Conservation (phyloP, 805 yeast species). For the Teunomyces lycoperdinae region DNA sequence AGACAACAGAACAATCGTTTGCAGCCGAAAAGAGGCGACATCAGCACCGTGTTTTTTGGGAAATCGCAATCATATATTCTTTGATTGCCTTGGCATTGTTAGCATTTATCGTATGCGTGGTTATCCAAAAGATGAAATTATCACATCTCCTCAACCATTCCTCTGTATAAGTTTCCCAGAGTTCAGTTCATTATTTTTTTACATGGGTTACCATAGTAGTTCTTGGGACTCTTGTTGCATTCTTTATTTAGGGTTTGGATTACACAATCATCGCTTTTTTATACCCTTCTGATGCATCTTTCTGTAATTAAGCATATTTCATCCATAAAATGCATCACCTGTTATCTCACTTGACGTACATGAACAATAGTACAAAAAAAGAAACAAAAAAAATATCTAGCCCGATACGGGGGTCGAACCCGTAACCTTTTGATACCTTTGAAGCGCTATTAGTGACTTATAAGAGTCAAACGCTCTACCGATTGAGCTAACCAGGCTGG, state of each 20-base stretch:
- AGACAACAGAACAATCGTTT: not conserved
- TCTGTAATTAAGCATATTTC: not conserved
- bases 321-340: not conserved
- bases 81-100: constrained; percentile 14
- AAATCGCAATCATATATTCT: constrained; percentile 10
- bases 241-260: not conserved
- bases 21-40: constrained; percentile 8
- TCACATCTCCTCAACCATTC: constrained; percentile 8
- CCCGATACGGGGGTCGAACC: constrained; percentile 12
- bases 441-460: not conserved
- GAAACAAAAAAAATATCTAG: not conserved
- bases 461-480: constrained; percentile 12
- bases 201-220: not conserved
- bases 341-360: too few species aligned
- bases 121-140: constrained; percentile 21
- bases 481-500: constrained; percentile 11
- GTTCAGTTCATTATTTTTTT: too few species aligned
- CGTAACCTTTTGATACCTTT: constrained; percentile 10
- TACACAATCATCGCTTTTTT: not conserved
- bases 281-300: not conserved
- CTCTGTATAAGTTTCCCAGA: not conserved
- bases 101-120: constrained; percentile 14
- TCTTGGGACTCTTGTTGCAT: not conserved
- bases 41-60: constrained; percentile 6
- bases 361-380: not conserved